Base-by-base conservation (phyloP, 176 grass and related monocot species). In the Tuctoria greenei region DNA sequence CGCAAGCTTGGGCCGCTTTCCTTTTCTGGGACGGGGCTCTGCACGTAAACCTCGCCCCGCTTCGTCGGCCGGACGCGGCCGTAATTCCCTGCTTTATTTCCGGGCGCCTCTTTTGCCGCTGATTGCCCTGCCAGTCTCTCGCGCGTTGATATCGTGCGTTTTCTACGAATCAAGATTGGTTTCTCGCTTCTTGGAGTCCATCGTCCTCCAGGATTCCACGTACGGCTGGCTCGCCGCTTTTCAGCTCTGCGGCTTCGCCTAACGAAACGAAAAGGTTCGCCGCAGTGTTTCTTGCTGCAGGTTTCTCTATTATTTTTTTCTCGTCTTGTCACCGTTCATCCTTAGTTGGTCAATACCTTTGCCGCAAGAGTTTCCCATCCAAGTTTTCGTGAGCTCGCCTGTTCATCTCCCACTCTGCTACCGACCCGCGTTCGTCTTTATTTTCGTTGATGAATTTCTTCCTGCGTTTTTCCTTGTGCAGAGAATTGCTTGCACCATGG, bases 401-500 rank as follows among this genome's bases (percentile, higher is more conserved):
- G 8, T 42, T 55, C 31, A 8, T 56, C 6, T 71, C 28, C 17
- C n/a, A n/a, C 0, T 12, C 10, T 49, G n/a, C 25, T 15, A 51
- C 66, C n/a, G n/a, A n/a, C n/a, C n/a, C n/a, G 44, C 39, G 43
- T 69, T 12, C 37, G 0, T 12, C 54, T 24, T 47, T 89, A 46
- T 7, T 76, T 34, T 69, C 50, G 25, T 43, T 81, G 51, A 68
- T 50, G 46, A 11, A 16, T 64, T 54, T 57, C 12, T 15, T 79
- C 51, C 4, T 9, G 58, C 49, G 39, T 71, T 4, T 50, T 63
- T 44, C 38, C 51, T 43, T 73, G 74, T 6, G 40, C 16, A 87
- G 65, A 78, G 66, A 50, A 54, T 10, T 54, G 18, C 38, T n/a
- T n/a, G 41, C 36, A 20, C 4, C 50, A 82, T 99, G 95, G 89